Evolutionary conservation across 768 basidiomycete species (phyloP).

Genomic region (Pleurotus platypus): DNA sequence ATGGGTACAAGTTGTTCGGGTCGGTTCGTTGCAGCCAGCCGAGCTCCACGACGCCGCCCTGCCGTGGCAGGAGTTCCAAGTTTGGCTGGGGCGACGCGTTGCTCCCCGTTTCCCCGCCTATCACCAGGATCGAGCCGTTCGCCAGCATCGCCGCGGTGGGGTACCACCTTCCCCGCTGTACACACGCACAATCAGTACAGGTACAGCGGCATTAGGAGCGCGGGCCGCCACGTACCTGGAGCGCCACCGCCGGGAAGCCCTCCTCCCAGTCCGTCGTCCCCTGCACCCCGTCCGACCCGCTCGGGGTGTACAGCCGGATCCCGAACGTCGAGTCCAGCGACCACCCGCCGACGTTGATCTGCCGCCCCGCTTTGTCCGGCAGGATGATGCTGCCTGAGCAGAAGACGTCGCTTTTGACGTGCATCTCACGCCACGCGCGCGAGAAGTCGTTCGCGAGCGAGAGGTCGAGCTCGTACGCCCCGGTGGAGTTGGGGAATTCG

Average conservation of each 20-base stretch:
- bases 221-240: constrained; percentile 47
- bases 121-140: constrained; percentile 70
- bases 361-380: constrained; percentile 68
- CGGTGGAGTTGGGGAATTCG: constrained; percentile 6
- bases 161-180: constrained; percentile 69
- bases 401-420: constrained; percentile 75
- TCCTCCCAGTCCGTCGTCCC: constrained; percentile 82
- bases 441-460: constrained; percentile 45
- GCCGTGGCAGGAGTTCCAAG: constrained; percentile 68
- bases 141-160: constrained; percentile 64
- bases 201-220: no score
- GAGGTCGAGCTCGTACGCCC: constrained; percentile 63
- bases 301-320: constrained; percentile 68
- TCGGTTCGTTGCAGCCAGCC: constrained; percentile 71
- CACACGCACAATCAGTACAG: not conserved
- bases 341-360: constrained; percentile 70
- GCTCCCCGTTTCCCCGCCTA: constrained; percentile 74
- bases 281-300: constrained; percentile 64
- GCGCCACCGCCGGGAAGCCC: constrained; percentile 46
- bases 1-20: constrained; percentile 80
- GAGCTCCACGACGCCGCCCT: constrained; percentile 52
- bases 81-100: constrained; percentile 66
- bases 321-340: constrained; percentile 70
- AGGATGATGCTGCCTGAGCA: constrained; percentile 72
- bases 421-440: constrained; percentile 73